Base-by-base conservation (phyloP, 441 rosid genomes). In the Syzygium malaccense region DNA sequence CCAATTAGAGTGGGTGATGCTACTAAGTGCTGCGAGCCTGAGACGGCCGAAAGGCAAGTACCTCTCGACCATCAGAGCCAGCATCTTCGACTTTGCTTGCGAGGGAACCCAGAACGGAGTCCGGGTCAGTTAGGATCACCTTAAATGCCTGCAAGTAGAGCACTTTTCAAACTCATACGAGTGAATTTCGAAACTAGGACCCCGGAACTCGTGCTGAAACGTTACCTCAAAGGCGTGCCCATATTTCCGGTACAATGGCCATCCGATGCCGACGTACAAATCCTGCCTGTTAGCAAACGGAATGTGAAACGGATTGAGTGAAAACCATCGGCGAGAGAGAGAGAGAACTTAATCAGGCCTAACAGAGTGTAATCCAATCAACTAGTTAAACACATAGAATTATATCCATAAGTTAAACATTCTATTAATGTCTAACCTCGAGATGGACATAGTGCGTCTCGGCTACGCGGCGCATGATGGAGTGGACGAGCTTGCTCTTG, bases 171-270 rank as follows among this genome's bases (percentile, higher is more conserved):
- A 4, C 55, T 14, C 55, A 53, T 4, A 53, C 3, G 55, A 53
- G 55, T 13, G 18, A 3, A 53, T 53, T 2, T 53, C 55, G 55
- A 53, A 53, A 53, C 55, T 14, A 53, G 5, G 14, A 53, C 15
- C 18, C 55, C 55, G 7, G 6, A 62, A 15, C 55, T 54, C 41
- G 23, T 20, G 84, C 51, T 32, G 55, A 18, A 84, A 60, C 17
- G 14, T 92, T 90, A 95, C 99, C 98, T 97, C 98, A 92, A 97
- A 97, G 80, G 99, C 99, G 92, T 96, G 99, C n/a, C 98, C 98
- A 92, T 98, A 93, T 89, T 94, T 97, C 85, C 98, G 93, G 90
- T 96, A 98, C 92, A 97, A 91, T 88, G 99, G 99, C 99, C 98
- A 96, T 86, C 96, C 96, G 87, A 98, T 95, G 89, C 94, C 89